phyloP scores from a whole-genome alignment of 2,329 filamentous ascomycete species.

The Furcasterigmium sp. region DNA sequence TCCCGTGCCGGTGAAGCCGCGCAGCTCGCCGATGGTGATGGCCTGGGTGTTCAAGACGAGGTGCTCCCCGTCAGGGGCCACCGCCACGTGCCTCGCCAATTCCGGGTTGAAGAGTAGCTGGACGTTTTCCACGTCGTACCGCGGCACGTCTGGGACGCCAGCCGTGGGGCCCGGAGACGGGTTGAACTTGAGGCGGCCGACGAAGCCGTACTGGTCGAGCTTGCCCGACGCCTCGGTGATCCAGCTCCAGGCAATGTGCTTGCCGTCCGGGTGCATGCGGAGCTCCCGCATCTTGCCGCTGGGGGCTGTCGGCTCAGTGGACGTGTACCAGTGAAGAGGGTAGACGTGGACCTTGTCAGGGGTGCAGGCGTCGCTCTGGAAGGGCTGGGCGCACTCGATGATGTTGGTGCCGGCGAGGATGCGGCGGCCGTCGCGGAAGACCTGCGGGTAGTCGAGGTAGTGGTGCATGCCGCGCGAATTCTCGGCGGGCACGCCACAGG shows the following conservation, averaged over 20 bases:
- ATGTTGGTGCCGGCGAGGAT: constrained; percentile 26
- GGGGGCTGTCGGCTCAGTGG: constrained; percentile 21
- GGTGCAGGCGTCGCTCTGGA: constrained; percentile 28
- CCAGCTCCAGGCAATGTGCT: constrained; percentile 35
- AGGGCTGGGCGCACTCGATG: constrained; percentile 26
- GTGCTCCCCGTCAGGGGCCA: constrained; percentile 18
- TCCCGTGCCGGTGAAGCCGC: constrained; percentile 32
- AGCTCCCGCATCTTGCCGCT: constrained; percentile 33
- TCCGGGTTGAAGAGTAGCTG: constrained; percentile 19
- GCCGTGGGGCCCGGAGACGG: constrained; percentile 17
- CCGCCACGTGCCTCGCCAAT: constrained; percentile 15
- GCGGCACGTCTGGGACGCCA: constrained; percentile 17
- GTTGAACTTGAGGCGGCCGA: constrained; percentile 30
- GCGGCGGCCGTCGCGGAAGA: constrained; percentile 30
- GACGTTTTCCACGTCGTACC: constrained; percentile 30
- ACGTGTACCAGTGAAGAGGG: constrained; percentile 30
- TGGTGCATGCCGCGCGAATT: constrained; percentile 10
- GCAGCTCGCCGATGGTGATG: constrained; percentile 30
- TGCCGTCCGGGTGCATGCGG: constrained; percentile 37
- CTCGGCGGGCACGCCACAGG: constrained; percentile 28
- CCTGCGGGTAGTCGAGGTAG: constrained; percentile 33
- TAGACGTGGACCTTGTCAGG: constrained; percentile 30
- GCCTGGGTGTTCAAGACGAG: constrained; percentile 14
- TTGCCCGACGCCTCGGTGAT: constrained; percentile 16
- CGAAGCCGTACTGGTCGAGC: constrained; percentile 17